Evolutionary conservation across 1,284 basidiomycete genomes (phyloP), one percentile per base, ranked within the genome.

Genomic region (Trichosporon sp.): DNA sequence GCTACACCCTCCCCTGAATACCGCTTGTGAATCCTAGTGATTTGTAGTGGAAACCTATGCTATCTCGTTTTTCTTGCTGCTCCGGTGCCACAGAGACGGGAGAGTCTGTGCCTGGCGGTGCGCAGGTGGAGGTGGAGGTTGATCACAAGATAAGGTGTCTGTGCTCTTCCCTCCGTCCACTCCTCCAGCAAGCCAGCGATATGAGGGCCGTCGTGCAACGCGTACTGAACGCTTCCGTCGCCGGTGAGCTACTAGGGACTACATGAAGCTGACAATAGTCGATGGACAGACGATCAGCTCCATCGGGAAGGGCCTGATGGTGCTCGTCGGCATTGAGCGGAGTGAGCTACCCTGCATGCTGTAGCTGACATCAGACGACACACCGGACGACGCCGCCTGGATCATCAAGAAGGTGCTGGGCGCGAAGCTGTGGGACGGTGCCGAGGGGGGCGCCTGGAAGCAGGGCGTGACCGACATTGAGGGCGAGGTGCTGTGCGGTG

Each of bases 281-380:
- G 79, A 83, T 44, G 81, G 80, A 0, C 60, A 80, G 71, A 77
- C 75, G 27, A 88, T 96, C 70, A 92, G 92, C 7, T 87, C 88
- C 34, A 95, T 95, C 73, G 89, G 89, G 12, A 86, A 86, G 73
- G 94, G 93, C 1, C 84, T 96, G 21, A 90, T 95, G 87, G 90
- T 95, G 32, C 87, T 96, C 18, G 88, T 96, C 47, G 94, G 93
- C 32, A 91, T 96, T 73, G 51, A 64, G 60, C 65, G 69, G 47
- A 67, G 71, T 72, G 38, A 38, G 71, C 65, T 13, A 29, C 27
- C 25, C 6, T 47, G 2, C 11, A 12, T 2, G 31, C 34, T 29
- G 29, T 11, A 27, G 64, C 62, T 66, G 47, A 67, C 62, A 11
- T 21, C 34, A 94, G 92, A 94, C 80, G 93, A 95, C 81, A 92